Base-by-base conservation (phyloP, 768 basidiomycete genomes). In the Pleurotus sapidus region DNA sequence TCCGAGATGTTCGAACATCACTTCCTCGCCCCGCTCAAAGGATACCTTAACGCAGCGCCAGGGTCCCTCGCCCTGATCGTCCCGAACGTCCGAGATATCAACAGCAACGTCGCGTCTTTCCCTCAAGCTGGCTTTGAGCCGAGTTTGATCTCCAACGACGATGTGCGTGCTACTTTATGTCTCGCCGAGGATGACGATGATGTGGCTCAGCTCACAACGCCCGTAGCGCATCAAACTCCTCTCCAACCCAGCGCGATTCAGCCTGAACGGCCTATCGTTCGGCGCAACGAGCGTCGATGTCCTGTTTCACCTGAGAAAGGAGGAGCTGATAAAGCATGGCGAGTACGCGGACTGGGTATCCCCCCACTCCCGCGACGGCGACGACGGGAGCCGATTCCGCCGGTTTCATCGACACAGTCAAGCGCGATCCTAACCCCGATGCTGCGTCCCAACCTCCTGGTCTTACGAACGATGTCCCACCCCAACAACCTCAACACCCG, bases 161-260 rank as follows among this genome's bases (percentile, higher is more conserved):
- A 82, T 1, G 90, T 90, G 59, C 61, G 83, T 68, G 9, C 42
- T 30, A 12, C 42, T 3, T 47, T 50, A 40, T 46, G 17, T 23
- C 39, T 55, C 15, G 34, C 3, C 18, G 18, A 23, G 53, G 39
- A 39, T 55, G 23, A 25, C 7, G 45, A 34, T 46, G 23, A 15
- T 27, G 34, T 18, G 42, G 37, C 51, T 39, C n/a, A 15, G 20
- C 40, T 24, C 42, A 42, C 51, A 37, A 12, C 23, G 18, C n/a
- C 5, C 24, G 5, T 61, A 98, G 95, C 80, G 86, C 58, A 84
- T 97, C 51, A 82, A 78, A 50, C 70, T 91, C 18, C 77, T 98
- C 7, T 91, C 96, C 3, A 99, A 98, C 63, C 97, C 97, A 0
- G 82, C 86, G 12, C 78, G 80, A 4, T 95, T 98, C 70, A 80